Evolutionary conservation across 2,329 filamentous ascomycete genomes (phyloP), one percentile per base, ranked within the genome.

Genomic region (Aspergillus candidus): DNA sequence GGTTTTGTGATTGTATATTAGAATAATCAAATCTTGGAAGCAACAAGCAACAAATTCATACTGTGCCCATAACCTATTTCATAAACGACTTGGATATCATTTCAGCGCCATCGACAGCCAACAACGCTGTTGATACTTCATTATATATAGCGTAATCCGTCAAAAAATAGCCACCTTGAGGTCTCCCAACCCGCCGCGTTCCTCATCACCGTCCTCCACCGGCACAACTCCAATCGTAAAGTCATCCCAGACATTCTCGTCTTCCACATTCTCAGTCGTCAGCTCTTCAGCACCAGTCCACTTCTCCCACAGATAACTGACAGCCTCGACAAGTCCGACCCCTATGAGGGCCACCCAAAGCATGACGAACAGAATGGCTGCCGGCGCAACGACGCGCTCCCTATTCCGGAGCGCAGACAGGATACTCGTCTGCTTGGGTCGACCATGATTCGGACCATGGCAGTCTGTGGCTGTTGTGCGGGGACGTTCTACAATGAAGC

Each of bases 261-360:
- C 35, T 7, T 32, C 14, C 13, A 38, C 11, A 15, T 15, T n/a
- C 27, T n/a, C 30, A 18, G 14, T 17, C 13, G 12, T 6, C 11
- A 4, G 38, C 7, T n/a, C 22, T 12, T 41, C 41, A 58, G n/a
- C 1, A 27, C 22, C 22, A 10, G 22, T 7, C 22, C 22, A 27
- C 22, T 27, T 27, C 22, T 10, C 22, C 22, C 22, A 27, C 22
- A 27, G 22, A 10, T 27, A 27, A 27, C 22, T 27, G 22, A 10
- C 22, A 27, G 22, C 22, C 22, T 27, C 22, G 22, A 27, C 22
- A 27, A 27, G 22, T 27, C 48, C 54, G 14, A 59, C 44, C 3
- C 35, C 47, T 12, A 59, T 40, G 3, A 58, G 50, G 3, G 48
- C 49, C 34, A 59, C 37, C 56, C 56, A 59, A 4, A 56, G 49